Evolutionary conservation across 768 basidiomycete species (phyloP), one percentile per base, ranked within the genome.

Genomic region (Sarcomyxa edulis): DNA sequence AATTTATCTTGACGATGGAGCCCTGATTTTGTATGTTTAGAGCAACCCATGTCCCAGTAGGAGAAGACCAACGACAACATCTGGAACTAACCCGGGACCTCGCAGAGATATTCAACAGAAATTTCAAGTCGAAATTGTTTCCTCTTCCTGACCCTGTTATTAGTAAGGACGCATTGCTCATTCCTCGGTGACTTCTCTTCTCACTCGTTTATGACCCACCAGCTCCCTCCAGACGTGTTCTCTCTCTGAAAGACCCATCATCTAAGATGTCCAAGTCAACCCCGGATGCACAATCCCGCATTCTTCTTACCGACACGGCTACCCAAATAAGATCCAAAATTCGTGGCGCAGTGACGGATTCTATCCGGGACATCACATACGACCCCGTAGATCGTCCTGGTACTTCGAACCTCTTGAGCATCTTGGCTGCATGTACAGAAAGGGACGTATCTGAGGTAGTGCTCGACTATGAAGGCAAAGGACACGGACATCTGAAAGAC

Each of bases 251-350:
- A 41, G 86, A 93, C 54, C 88, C 92, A 1, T 65, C 69, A 0
- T 74, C 81, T 3, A 98, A 97, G 57, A 98, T 98, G 93, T 96
- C 94, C 24, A 97, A 97, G 59, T 97, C 94, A 0, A 73, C 90
- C 0, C 83, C 81, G 0, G 80, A 89, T 54, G 42, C 76, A 1
- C 60, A 76, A 11, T 94, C 92, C 1, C 84, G 93, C 18, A 91
- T 97, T 53, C 72, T 90, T 39, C 70, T 98, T 26, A 94, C 86
- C 18, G 94, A 97, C 54, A 60, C 75, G 0, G 56, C 73, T 7
- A 48, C 61, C 1, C 59, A 75, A 51, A 89, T 95, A 31, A 54
- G 56, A 32, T 52, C 68, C 18, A 96, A 95, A 56, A 72, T 97
- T 40, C 78, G 81, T 14, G 64, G 69, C 5, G 87, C 94, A 1